Percentiles rank a stretch among this genome's conserved stretches.
phyloP scores from a whole-genome alignment of 2,329 filamentous ascomycete genomes.

The Nemania sp. region DNA sequence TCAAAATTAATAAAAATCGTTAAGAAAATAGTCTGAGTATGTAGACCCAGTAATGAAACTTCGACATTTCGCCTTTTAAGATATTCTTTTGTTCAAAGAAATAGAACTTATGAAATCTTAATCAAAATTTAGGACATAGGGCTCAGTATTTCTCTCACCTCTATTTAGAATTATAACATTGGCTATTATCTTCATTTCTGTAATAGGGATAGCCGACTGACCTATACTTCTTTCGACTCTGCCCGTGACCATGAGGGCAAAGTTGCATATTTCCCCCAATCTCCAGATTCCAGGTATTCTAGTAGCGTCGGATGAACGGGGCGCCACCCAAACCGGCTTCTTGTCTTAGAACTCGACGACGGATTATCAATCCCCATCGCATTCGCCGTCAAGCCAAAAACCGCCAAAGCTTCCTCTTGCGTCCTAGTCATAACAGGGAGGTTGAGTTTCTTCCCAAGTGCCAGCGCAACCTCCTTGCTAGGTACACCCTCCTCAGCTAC shows the following conservation, averaged over 20 bases:
- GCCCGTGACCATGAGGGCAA: conserved; percentile 25
- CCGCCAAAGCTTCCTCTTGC: conserved; percentile 5
- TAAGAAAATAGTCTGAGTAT: too few relatives aligned
- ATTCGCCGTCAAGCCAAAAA: conserved; percentile 14
- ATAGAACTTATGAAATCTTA: too few relatives aligned
- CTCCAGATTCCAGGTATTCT: conserved; percentile 20
- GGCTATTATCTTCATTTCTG: too few relatives aligned
- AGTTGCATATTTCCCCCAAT: not conserved
- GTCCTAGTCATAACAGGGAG: conserved; percentile 11
- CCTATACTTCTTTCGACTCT: not conserved
- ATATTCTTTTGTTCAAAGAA: too few relatives aligned
- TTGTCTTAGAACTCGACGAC: conserved; percentile 23
- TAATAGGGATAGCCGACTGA: not conserved
- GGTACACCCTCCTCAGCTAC: conserved; percentile 28
- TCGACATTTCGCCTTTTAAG: too few relatives aligned
- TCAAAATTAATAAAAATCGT: too few relatives aligned
- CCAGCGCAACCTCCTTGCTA: conserved; percentile 22
- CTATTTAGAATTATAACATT: too few relatives aligned
- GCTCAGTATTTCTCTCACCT: too few relatives aligned
- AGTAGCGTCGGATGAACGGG: conserved; percentile 18
- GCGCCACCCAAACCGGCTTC: conserved; percentile 25
- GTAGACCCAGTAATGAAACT: too few relatives aligned
- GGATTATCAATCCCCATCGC: conserved; percentile 23
- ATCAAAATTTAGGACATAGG: too few relatives aligned
- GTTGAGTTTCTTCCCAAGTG: conserved; percentile 21